phyloP scores from a whole-genome alignment of 192 early-diverging fungal species.

The Endogone sp. region DNA sequence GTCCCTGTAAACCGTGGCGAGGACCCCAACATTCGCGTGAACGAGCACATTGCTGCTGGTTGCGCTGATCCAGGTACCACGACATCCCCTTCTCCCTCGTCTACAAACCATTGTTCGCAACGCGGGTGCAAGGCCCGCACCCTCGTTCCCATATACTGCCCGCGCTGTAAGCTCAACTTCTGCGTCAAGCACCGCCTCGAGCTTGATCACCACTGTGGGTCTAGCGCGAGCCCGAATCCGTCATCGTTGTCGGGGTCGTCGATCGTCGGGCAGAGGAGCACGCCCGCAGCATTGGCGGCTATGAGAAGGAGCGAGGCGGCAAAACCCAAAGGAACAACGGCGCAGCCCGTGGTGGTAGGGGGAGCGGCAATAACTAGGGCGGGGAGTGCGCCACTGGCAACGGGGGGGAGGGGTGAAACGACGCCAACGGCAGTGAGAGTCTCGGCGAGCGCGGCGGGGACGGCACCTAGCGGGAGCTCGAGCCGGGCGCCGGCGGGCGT shows the following conservation, averaged over 20 bases:
- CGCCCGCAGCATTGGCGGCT: not conserved
- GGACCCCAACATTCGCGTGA: slow-evolving; percentile 67
- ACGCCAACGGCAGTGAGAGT: not conserved
- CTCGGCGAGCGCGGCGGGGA: not conserved
- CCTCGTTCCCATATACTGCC: slow-evolving; percentile 64
- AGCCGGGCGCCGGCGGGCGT: too few relatives aligned
- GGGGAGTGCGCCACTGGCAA: slow-evolving; percentile 1
- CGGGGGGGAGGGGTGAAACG: not conserved
- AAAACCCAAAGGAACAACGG: not conserved
- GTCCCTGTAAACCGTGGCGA: slow-evolving; percentile 68
- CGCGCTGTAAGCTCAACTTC: slow-evolving; percentile 56
- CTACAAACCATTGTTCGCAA: slow-evolving; percentile 55
- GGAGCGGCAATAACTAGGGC: not conserved
- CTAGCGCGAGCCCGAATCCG: not conserved
- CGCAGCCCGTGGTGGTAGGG: not conserved
- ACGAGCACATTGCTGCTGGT: slow-evolving; percentile 60
- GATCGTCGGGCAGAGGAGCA: not conserved
- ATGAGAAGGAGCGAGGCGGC: slow-evolving; percentile 1
- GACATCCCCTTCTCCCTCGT: slow-evolving; percentile 38
- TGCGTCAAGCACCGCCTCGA: slow-evolving; percentile 82
- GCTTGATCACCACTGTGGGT: slow-evolving; percentile 63
- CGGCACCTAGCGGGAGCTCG: too few relatives aligned
- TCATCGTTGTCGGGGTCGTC: slow-evolving; percentile 1
- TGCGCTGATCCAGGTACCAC: slow-evolving; percentile 50
- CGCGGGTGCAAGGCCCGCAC: slow-evolving; percentile 63